A percentile compares a stretch with the other conserved stretches of the same genome.
Evolutionary conservation across 2,329 filamentous ascomycete species (phyloP).

Genomic region (Diaporthe capsici): DNA sequence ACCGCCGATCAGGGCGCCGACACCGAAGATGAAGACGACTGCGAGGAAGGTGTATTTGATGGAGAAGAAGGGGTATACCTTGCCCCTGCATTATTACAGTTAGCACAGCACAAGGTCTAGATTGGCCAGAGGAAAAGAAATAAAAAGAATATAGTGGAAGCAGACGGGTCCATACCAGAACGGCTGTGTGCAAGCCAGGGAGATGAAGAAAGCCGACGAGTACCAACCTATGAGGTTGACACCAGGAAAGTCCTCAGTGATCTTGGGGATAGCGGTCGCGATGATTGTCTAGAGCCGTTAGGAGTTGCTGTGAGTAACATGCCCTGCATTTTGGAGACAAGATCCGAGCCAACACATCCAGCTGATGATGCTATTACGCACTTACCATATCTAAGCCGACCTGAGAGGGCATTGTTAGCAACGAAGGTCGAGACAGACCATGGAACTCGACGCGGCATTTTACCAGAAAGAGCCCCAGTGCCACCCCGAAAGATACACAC

Average conservation of each 20-base stretch:
- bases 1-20: conserved; percentile 59
- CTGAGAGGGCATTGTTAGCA: not conserved
- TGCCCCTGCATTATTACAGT: conserved; percentile 37
- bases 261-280: conserved; percentile 17
- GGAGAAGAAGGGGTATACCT: conserved; percentile 52
- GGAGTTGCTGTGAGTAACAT: not conserved
- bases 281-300: conserved; percentile 7
- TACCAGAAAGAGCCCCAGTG: conserved; percentile 13
- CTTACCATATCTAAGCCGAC: conserved; percentile 16
- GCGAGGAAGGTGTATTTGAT: conserved; percentile 44
- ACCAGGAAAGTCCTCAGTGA: conserved; percentile 6
- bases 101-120: not conserved
- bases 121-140: too few relatives aligned
- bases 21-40: conserved; percentile 56
- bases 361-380: fast-evolving
- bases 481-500: conserved; percentile 6
- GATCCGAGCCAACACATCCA: too few relatives aligned
- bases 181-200: not conserved
- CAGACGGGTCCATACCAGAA: not conserved
- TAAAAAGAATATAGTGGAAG: too few relatives aligned
- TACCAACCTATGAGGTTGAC: conserved; percentile 15
- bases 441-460: fast-evolving
- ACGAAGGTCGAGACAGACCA: not conserved
- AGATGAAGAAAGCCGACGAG: conserved; percentile 22
- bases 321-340: fast-evolving